Base-by-base conservation (phyloP, 2,329 filamentous ascomycete genomes). In the Fusarium chlamydosporum region DNA sequence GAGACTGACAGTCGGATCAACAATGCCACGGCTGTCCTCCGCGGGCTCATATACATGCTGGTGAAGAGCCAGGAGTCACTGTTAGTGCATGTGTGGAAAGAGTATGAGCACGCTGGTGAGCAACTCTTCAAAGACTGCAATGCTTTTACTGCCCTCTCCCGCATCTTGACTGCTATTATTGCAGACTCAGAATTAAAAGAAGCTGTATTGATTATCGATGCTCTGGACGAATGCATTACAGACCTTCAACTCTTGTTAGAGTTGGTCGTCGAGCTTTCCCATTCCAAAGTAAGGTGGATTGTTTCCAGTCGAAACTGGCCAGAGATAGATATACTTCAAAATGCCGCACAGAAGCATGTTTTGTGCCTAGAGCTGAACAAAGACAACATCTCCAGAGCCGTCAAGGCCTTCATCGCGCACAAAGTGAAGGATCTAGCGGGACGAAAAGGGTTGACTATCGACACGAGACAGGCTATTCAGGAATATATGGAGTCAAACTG, bases 41-140 rank as follows among this genome's bases (percentile, higher is more conserved):
- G 80, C 0, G 81, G 83, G 1, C 74, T 86, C 0, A 76, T 86
- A 1, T 82, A 77, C 42, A 46, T 80, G 27, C 76, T 87, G 4
- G 50, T 80, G 4, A 46, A 4, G 2, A 23, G 13, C 38, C 8
- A 9, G 10, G 38, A 23, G 38, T 41, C 38, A 6, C 38, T 41
- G 13, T 4, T 23, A 12, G 15, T 15, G 7, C 38, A 41, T 20
- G 20, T 41, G 13, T 70, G 56, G 16, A 70, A 73, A 34, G 71
- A 76, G 40, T 80, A 82, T 47, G 69, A 81, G 10, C 7, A 62
- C 5, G 69, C 65, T 0, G 80, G 80, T 2, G 72, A 74, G 55
- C 33, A 48, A 2, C 61, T 80, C 0, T 85, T 85, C 52, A 72
- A 82, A 18, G 79, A 77, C 47, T 15, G 18, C 0, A 82, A 82